phyloP scores from a whole-genome alignment of 2,329 filamentous ascomycete genomes.

The Penicillium sp. region DNA sequence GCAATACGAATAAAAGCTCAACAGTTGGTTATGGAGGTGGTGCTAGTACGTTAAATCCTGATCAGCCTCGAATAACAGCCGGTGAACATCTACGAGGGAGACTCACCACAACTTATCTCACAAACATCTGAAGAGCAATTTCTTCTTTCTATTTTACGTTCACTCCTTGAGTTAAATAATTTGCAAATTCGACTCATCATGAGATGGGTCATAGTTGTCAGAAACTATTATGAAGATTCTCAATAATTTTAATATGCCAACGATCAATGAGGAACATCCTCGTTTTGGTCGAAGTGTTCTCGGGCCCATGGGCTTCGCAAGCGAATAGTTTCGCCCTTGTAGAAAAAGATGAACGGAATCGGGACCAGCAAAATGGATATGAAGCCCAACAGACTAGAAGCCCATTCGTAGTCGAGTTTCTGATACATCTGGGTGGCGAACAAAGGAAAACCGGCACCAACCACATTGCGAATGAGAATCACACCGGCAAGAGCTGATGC shows the following conservation, averaged over 20 bases:
- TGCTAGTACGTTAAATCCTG: neutral
- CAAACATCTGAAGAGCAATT: neutral
- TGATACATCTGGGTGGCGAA: constrained; percentile 44
- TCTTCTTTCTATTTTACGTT: neutral
- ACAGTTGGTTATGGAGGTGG: constrained; percentile 8
- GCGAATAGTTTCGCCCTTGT: constrained; percentile 35
- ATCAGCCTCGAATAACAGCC: constrained; percentile 1
- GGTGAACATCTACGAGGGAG: constrained; percentile 6
- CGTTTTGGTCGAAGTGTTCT: constrained; percentile 33
- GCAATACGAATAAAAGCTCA: neutral
- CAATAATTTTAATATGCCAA: too few relatives aligned
- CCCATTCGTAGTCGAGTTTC: constrained; percentile 42
- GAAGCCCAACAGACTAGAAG: constrained; percentile 43
- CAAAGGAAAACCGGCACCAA: constrained; percentile 38
- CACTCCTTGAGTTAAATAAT: neutral
- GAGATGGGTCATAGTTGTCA: too few relatives aligned
- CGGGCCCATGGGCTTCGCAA: constrained; percentile 34
- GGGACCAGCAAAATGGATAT: constrained; percentile 41
- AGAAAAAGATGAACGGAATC: constrained; percentile 46
- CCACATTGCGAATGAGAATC: constrained; percentile 71
- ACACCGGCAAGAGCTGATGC: constrained; percentile 77
- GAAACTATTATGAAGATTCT: too few relatives aligned
- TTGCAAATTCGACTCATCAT: too few relatives aligned
- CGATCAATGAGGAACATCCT: constrained; percentile 30
- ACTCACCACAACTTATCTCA: constrained; percentile 7